Base-by-base conservation (phyloP, 2,329 filamentous ascomycete species). In the Setomelanomma holmii region DNA sequence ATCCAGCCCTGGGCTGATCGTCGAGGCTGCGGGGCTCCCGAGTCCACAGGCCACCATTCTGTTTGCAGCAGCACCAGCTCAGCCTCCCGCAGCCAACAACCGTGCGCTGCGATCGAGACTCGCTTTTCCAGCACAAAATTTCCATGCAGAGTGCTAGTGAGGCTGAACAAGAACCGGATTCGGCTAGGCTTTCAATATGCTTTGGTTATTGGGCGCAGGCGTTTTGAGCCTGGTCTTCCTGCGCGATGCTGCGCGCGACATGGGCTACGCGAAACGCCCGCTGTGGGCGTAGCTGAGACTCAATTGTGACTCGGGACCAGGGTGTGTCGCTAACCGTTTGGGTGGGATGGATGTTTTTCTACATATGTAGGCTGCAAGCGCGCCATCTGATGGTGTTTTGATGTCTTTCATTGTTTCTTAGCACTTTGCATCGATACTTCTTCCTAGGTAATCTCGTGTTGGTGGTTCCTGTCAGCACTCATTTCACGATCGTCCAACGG, bases 251-350 rank as follows among this genome's bases (percentile, higher is more conserved):
- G 16, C 43, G 19, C 12, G 43, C 38, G 22, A 41, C 30, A 21
- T 47, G 19, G 19, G 43, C 38, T 34, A 41, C 30, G 39, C 49
- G 42, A 51, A 51, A 51, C 49, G 43, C 33, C 36, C 23, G 33
- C 33, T 43, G 44, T 17, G 17, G 49, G 43, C 38, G 45, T 41
- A 48, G 50, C 50, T 53, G 50, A 48, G 44, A 53, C 50, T 23
- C 20, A 47, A 38, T 45, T 48, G 41, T 27, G 36, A 39, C 40
- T 40, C n/a, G 34, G 17, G 50, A 23, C 19, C 22, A 5, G 44
- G 33, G 40, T 19, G 40, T 20, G 12, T 47, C 20, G 22, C 30
- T 17, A 19, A 40, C 36, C 12, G 38, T n/a, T n/a, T 40, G 35
- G 33, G 23, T n/a, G 8, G 16, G 27, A 36, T 5, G n/a, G n/a